phyloP scores from a whole-genome alignment of 192 early-diverging fungal species.

The Pilobolus umbonatus region DNA sequence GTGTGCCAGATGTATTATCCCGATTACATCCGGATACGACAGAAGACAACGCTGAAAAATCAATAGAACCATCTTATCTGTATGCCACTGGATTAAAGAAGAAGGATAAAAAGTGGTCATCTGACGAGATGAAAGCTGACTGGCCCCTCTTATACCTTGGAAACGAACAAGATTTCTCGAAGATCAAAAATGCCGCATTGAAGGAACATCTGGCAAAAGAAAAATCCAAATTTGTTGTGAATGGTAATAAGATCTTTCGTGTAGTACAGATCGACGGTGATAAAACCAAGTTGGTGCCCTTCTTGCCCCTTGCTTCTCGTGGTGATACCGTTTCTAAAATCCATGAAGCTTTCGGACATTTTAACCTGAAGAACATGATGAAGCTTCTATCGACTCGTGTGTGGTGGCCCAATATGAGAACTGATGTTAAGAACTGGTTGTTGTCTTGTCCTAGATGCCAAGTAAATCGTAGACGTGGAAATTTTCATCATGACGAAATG shows the following conservation, averaged over 20 bases:
- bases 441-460: background rate
- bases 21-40: too few species aligned
- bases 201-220: background rate
- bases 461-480: background rate
- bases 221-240: background rate
- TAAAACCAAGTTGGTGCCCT: background rate
- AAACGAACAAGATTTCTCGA: background rate
- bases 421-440: constrained; percentile 7
- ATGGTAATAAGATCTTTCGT: background rate
- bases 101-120: background rate
- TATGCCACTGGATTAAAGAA: constrained; percentile 1
- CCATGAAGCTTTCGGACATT: background rate
- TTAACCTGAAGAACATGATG: background rate
- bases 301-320: background rate
- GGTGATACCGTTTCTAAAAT: background rate
- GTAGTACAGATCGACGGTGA: background rate
- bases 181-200: background rate
- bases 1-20: constrained; percentile 2
- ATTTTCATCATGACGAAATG: background rate
- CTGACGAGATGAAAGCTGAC: background rate
- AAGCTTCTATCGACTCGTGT: background rate
- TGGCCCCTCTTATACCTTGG: background rate
- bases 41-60: too few species aligned
- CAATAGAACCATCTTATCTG: constrained; percentile 8
- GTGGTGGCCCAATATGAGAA: constrained; percentile 5